These are phyloP conservation scores for Mesotaenium endlicherianum DNA, from an alignment of 139 green algal species.

Conservation along the genomic window DNA sequence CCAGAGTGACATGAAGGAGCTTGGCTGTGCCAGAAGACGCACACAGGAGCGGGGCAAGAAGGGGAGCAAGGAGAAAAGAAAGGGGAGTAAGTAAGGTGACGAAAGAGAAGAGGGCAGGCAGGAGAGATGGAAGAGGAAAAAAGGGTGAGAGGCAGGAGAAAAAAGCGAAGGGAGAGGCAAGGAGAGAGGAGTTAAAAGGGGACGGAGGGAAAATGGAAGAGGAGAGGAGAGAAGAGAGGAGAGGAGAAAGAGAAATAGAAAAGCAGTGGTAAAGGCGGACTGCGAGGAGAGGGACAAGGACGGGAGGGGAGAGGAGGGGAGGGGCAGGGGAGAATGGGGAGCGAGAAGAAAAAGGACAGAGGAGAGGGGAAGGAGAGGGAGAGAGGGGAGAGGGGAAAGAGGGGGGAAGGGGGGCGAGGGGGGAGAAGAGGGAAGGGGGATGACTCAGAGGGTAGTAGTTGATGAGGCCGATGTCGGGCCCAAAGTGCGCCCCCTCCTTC, in stretches of 20 bases:
- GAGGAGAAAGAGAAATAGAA: neutral
- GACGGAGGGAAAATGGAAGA: neutral
- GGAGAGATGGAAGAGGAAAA: neutral
- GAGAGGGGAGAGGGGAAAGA: neutral
- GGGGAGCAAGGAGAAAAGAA: neutral
- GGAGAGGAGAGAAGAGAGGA: neutral
- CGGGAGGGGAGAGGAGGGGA: neutral
- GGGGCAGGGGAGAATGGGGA: neutral
- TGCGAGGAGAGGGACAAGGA: neutral
- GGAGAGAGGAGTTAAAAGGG: neutral
- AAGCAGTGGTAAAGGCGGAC: neutral
- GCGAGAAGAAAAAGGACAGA: neutral
- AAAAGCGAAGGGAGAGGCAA: neutral
- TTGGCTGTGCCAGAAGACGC: no score
- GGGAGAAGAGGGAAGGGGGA: neutral
- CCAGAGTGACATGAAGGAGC: no score
- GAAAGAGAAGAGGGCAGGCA: neutral
- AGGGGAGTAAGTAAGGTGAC: neutral
- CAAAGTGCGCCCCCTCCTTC: neutral
- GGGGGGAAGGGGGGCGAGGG: neutral
- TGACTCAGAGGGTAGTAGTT: constrained; percentile 36
- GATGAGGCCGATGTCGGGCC: constrained; percentile 26
- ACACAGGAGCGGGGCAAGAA: no score
- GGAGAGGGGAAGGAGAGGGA: neutral
- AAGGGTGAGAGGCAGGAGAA: neutral